Evolutionary conservation across 768 basidiomycete species (phyloP).

Genomic region (Hypholoma sublateritium): DNA sequence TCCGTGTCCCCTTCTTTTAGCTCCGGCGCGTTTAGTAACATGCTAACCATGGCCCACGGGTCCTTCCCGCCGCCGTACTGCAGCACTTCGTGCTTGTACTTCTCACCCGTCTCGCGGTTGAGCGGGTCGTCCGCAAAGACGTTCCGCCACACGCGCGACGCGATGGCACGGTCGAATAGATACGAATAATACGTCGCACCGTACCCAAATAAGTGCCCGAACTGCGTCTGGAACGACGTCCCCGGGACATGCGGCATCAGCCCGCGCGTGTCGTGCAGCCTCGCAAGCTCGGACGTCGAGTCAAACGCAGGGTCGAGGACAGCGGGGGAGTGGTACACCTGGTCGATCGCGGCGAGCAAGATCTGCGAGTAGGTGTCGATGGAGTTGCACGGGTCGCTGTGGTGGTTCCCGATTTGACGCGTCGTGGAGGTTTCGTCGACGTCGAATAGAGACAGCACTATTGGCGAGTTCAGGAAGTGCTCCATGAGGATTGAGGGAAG

Average conservation of each 20-base stretch:
- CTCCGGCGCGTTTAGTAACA: slow-evolving; percentile 60
- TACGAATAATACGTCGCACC: slow-evolving; percentile 99
- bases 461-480: slow-evolving; percentile 86
- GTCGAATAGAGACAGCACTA: slow-evolving; percentile 80
- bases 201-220: slow-evolving; percentile 94
- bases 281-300: slow-evolving; percentile 66
- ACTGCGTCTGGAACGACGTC: slow-evolving; percentile 94
- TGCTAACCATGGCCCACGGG: slow-evolving; percentile 91
- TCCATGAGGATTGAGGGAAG: slow-evolving; percentile 99
- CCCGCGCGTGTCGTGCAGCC: slow-evolving; percentile 66
- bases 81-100: slow-evolving; percentile 74
- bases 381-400: slow-evolving; percentile 72
- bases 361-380: slow-evolving; percentile 94
- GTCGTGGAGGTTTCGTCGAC: slow-evolving; percentile 42
- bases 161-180: slow-evolving; percentile 94
- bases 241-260: slow-evolving; percentile 81
- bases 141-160: slow-evolving; percentile 83
- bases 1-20: slow-evolving; percentile 71
- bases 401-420: slow-evolving; percentile 59
- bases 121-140: slow-evolving; percentile 73
- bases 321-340: slow-evolving; percentile 79
- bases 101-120: slow-evolving; percentile 74
- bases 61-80: slow-evolving; percentile 86
- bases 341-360: slow-evolving; percentile 85
- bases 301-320: slow-evolving; percentile 60